Base-by-base conservation (phyloP, 1,139 yeast genomes). In the Diutina neorugosa region DNA sequence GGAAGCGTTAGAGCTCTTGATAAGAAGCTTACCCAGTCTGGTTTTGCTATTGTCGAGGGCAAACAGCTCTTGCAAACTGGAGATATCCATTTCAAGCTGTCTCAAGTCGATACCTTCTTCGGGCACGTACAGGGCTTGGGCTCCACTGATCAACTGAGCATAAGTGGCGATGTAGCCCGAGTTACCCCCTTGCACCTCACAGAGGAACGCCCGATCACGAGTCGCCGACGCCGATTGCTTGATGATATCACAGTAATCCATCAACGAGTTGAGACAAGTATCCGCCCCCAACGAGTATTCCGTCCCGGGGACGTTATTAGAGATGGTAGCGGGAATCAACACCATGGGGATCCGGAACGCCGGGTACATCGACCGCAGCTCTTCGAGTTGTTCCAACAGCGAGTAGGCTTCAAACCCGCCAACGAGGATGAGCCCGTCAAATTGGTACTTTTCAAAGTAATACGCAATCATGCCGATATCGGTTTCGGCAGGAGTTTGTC, bases 151-250 rank as follows among this genome's bases (percentile, higher is more conserved):
- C 53, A 86, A 69, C 41, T 86, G 83, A 11, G 85, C 81, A 66
- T 70, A 81, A 12, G 87, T 77, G 21, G 93, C 90, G 61, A 86
- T 81, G 63, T 80, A 86, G 51, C 94, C 94, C 27, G 88, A 83
- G 65, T 86, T 82, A 52, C 94, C 94, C 60, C 94, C 94, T 68
- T 86, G 93, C n/a, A 85, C 91, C 66, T 86, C 93, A 56, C 85
- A 84, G 51, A 86, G 86, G 62, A 86, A 86, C 18, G 82, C 88
- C 64, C 93, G 75, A 65, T 84, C 80, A 73, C 93, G 77, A 7
- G 90, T 78, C 12, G 93, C 85, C 19, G 89, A 81, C 2, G 94
- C 94, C 53, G 86, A 79, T 65, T 83, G 91, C 64, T 85, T 84
- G 55, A 86, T 82, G 23, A 84, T 84, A 64, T 86, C 94, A 69